Evolutionary conservation across 768 basidiomycete genomes (phyloP).

Genomic region (Kwoniella sp.): DNA sequence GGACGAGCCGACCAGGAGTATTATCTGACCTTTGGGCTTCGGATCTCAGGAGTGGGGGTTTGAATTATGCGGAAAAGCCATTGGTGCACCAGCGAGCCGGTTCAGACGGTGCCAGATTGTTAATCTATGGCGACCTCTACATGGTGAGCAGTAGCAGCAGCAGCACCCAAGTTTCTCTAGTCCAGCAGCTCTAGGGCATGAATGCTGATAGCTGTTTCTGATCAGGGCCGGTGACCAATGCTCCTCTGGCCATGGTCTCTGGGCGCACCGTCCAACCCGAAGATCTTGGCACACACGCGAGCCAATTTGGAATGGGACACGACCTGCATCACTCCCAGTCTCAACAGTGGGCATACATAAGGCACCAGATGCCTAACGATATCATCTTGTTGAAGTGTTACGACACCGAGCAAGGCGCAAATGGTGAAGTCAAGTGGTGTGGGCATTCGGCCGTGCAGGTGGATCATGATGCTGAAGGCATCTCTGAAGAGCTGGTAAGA

Average conservation of each 20-base stretch:
- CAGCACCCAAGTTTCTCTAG: too few relatives aligned
- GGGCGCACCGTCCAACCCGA: constrained; percentile 9
- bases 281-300: constrained; percentile 23
- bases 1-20: too few relatives aligned
- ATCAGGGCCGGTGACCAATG: constrained; percentile 38
- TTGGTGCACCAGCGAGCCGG: constrained; percentile 6
- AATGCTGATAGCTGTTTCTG: background rate
- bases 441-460: constrained; percentile 33
- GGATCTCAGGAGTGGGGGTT: constrained; percentile 32
- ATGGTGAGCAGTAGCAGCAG: constrained; percentile 17
- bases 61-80: constrained; percentile 28
- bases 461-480: constrained; percentile 15
- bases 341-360: constrained; percentile 41
- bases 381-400: constrained; percentile 41
- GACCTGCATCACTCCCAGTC: constrained; percentile 28
- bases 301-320: constrained; percentile 29
- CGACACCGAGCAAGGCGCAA: constrained; percentile 30
- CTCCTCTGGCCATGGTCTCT: constrained; percentile 35
- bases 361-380: constrained; percentile 43
- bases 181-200: background rate
- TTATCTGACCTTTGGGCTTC: too few relatives aligned
- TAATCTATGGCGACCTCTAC: constrained; percentile 42
- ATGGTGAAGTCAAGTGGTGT: constrained; percentile 27
- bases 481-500: constrained; percentile 11
- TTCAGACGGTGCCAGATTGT: constrained; percentile 36